phyloP scores from a whole-genome alignment of 2,329 filamentous ascomycete genomes.

The Fusarium scirpi region DNA sequence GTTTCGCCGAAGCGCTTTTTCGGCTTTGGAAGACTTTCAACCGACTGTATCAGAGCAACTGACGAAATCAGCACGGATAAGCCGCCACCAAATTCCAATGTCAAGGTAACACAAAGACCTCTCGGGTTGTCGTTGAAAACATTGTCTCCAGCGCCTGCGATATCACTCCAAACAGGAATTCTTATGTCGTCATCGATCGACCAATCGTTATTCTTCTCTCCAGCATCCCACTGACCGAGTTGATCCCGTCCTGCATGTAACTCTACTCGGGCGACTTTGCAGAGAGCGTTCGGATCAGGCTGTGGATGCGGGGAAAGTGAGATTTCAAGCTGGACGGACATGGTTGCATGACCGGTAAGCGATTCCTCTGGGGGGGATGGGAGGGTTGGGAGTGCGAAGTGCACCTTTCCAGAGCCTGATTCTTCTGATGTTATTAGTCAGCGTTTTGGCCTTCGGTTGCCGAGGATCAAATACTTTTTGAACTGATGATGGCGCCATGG shows the following conservation, averaged over 20 bases:
- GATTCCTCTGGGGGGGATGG: neutral
- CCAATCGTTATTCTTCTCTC: neutral
- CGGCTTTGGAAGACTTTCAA: neutral
- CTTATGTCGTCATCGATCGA: neutral
- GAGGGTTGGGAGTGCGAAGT: rapidly evolving
- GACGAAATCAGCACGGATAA: neutral
- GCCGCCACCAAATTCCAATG: neutral
- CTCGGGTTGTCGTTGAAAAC: neutral
- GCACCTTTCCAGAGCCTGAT: neutral
- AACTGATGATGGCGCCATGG: neutral
- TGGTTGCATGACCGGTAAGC: neutral
- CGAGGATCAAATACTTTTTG: rapidly evolving
- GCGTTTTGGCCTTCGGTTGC: no score
- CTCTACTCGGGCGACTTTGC: neutral
- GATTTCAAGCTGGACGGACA: neutral
- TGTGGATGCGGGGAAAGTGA: neutral
- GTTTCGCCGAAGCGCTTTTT: neutral
- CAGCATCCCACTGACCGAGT: neutral
- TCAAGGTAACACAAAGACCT: neutral
- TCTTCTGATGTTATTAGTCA: no score
- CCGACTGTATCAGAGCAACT: neutral
- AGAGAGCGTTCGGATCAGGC: neutral
- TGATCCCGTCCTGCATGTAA: neutral
- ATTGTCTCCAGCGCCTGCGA: neutral
- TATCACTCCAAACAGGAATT: neutral